phyloP scores from a whole-genome alignment of 768 basidiomycete species.

The Mycena belliarum region DNA sequence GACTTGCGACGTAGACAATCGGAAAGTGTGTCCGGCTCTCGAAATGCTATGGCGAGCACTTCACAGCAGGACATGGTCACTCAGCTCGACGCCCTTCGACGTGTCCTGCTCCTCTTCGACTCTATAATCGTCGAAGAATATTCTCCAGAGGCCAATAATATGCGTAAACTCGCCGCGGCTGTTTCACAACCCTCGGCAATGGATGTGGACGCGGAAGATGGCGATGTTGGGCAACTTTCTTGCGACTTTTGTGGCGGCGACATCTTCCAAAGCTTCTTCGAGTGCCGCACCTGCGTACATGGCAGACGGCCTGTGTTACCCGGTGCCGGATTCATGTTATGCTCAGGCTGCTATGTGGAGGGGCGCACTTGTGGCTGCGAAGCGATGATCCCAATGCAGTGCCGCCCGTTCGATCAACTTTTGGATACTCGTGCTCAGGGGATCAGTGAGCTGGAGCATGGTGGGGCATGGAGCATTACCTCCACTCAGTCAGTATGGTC shows the following conservation, averaged over 20 bases:
- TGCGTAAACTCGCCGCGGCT: background rate
- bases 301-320: constrained; percentile 9
- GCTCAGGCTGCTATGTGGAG: constrained; percentile 74
- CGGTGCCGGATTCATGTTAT: constrained; percentile 55
- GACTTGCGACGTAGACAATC: background rate
- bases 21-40: background rate
- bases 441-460: no score
- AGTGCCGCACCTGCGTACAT: constrained; percentile 54
- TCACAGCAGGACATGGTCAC: constrained; percentile 5
- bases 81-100: background rate
- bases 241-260: constrained; percentile 86
- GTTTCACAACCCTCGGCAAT: background rate
- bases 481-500: background rate
- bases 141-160: constrained; percentile 26
- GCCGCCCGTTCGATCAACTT: constrained; percentile 49
- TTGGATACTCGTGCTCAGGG: constrained; percentile 40
- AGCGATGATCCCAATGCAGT: constrained; percentile 62
- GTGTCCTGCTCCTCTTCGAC: constrained; percentile 18
- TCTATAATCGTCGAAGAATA: constrained; percentile 20
- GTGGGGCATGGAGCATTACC: background rate
- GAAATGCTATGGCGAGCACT: background rate
- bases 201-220: constrained; percentile 4
- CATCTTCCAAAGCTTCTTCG: constrained; percentile 81
- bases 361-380: constrained; percentile 72
- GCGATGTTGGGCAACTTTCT: constrained; percentile 33